Evolutionary conservation across 257 asterid genomes (phyloP).

Genomic region (Penstemon eatonii): DNA sequence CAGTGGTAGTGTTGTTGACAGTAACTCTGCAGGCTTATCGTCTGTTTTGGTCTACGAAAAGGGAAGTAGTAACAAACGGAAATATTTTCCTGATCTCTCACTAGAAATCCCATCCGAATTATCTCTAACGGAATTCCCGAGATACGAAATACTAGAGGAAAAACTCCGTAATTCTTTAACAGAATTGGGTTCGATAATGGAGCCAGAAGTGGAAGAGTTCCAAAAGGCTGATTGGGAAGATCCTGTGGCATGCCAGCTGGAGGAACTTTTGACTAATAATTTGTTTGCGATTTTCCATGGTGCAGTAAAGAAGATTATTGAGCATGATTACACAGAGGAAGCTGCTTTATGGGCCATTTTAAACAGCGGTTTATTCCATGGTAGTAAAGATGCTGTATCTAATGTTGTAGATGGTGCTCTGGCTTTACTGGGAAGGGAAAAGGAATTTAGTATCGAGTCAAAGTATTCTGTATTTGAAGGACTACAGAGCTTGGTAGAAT

Average conservation of each 20-base stretch:
- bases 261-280: constrained; percentile 45
- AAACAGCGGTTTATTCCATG: constrained; percentile 58
- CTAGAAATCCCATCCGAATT: constrained; percentile 33
- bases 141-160: constrained; percentile 55
- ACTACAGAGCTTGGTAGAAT: constrained; percentile 55
- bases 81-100: constrained; percentile 45
- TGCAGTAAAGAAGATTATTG: constrained; percentile 58
- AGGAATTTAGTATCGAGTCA: constrained; percentile 32
- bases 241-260: constrained; percentile 51
- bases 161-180: constrained; percentile 29
- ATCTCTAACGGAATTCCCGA: constrained; percentile 56
- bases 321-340: constrained; percentile 56
- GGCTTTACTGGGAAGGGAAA: constrained; percentile 46
- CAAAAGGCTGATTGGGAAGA: constrained; percentile 62
- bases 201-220: constrained; percentile 32
- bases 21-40: constrained; percentile 28
- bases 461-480: constrained; percentile 44
- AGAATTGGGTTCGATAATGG: constrained; percentile 38
- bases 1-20: constrained; percentile 30
- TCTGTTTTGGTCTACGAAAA: constrained; percentile 36
- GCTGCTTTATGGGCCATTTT: constrained; percentile 68
- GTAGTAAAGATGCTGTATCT: constrained; percentile 57
- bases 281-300: constrained; percentile 42
- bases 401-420: constrained; percentile 70
- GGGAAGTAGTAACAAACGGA: constrained; percentile 68